Conservation (phyloP, 768 basidiomycete species). For the Pholiota microspora region DNA sequence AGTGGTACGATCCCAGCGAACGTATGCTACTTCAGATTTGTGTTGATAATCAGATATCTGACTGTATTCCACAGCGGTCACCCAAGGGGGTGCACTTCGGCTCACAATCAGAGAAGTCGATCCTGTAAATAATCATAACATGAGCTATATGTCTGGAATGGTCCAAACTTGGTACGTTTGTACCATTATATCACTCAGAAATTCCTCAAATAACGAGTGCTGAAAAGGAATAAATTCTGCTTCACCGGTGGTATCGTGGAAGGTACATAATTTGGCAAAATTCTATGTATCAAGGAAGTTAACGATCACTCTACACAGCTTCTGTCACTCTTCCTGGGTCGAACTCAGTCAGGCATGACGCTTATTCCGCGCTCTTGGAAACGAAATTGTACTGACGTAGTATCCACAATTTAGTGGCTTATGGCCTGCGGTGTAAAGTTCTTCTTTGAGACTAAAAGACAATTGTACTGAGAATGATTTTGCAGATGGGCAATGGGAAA, state of each 20-base stretch:
- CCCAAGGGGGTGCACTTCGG: constrained; percentile 70
- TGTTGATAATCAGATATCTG: not conserved
- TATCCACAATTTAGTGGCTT: too few species aligned
- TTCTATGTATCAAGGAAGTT: constrained; percentile 2
- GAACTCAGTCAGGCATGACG: constrained; percentile 15
- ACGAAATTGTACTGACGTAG: too few species aligned
- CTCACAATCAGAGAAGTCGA: constrained; percentile 60
- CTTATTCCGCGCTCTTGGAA: too few species aligned
- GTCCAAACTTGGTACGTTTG: too few species aligned
- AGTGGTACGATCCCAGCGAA: constrained; percentile 75
- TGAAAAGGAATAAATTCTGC: constrained; percentile 67
- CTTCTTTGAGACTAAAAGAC: too few species aligned
- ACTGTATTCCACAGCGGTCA: constrained; percentile 33
- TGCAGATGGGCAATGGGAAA: constrained; percentile 50
- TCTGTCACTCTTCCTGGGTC: constrained; percentile 26
- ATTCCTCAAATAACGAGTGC: too few species aligned
- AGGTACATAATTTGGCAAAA: constrained; percentile 16
- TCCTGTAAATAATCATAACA: constrained; percentile 50
- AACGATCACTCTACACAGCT: constrained; percentile 18
- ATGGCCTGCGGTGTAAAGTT: constrained; percentile 39
- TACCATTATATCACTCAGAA: too few species aligned
- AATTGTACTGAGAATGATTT: constrained; percentile 10
- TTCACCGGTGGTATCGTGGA: constrained; percentile 78
- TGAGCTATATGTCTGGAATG: constrained; percentile 61
- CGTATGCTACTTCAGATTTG: constrained; percentile 20